Evolutionary conservation across 768 basidiomycete genomes (phyloP), one percentile per base, ranked within the genome.

Genomic region (Gelatoporia subvermispora): DNA sequence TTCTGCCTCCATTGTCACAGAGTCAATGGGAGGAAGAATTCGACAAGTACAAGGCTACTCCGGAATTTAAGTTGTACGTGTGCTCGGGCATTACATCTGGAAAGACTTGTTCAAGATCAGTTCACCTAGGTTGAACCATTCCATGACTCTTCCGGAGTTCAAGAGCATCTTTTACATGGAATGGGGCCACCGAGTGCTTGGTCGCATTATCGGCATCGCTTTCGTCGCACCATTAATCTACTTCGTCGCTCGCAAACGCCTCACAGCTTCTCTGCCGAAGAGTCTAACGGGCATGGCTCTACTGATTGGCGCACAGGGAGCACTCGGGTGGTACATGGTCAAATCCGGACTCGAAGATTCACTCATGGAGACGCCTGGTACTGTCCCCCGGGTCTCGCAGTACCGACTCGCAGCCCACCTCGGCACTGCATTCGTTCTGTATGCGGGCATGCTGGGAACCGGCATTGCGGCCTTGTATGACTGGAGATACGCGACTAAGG

Each of bases 321-420:
- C 79, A 17, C 75, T 99, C 17, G 96, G 96, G 22, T 99, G 96
- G 96, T 97, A 98, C 73, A 99, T 99, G 96, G 96, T 99, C 47
- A 88, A 94, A 65, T 97, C 93, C 11, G 96, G 96, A 1, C 74
- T 99, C 10, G 88, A 93, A 58, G 81, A 89, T 45, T 78, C 87
- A 10, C 72, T 90, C 45, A 75, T 97, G 70, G 77, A 84, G 5
- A 84, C 78, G 8, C 88, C 88, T 3, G 86, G 85, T 15, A 84
- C 88, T 10, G 87, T 95, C 7, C 94, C 96, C 2, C 85, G 96
- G 7, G 96, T 99, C 8, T 93, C 91, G 16, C 96, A 99, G 64
- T 99, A 99, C 65, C 78, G 96, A 10, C 81, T 99, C 21, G 96
- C 94, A 2, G 88, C 93, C 16, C 96, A 99, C 65, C 78, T 99